Percentiles rank a stretch among this genome's conserved stretches.
phyloP scores from a whole-genome alignment of 352 stramenopile genomes.

The Pythium guiyangense region DNA sequence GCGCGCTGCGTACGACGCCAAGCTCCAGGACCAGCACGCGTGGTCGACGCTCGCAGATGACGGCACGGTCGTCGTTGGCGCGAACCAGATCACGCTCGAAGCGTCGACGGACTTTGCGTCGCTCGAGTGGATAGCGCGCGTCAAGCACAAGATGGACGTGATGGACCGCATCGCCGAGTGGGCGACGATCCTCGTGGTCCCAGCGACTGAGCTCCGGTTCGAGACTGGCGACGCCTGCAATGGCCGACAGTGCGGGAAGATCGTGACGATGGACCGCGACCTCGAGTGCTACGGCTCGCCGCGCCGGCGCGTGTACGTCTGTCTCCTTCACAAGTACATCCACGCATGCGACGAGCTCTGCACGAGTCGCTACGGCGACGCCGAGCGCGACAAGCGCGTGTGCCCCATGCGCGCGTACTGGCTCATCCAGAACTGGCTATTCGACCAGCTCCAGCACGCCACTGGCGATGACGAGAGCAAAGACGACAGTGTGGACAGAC shows the following conservation, averaged over 20 bases:
- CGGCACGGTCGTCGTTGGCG: constrained; percentile 28
- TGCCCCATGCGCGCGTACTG: constrained; percentile 70
- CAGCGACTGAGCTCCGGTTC: constrained; percentile 66
- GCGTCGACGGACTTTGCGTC: constrained; percentile 70
- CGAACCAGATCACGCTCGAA: constrained; percentile 61
- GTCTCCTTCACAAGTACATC: constrained; percentile 77
- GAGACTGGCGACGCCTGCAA: constrained; percentile 61
- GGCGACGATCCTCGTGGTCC: constrained; percentile 54
- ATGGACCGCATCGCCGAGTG: constrained; percentile 76
- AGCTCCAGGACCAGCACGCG: constrained; percentile 21
- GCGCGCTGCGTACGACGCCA: constrained; percentile 52
- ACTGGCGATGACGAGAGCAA: constrained; percentile 13
- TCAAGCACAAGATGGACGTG: constrained; percentile 86
- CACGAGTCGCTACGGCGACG: constrained; percentile 53
- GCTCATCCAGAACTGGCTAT: constrained; percentile 79
- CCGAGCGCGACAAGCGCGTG: constrained; percentile 59
- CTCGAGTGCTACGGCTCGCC: constrained; percentile 67
- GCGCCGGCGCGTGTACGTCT: constrained; percentile 70
- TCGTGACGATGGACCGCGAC: constrained; percentile 79
- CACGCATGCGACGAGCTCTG: constrained; percentile 72
- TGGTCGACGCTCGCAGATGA: constrained; percentile 4
- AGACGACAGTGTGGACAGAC: not conserved
- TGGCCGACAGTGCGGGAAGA: constrained; percentile 64
- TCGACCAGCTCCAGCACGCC: constrained; percentile 42
- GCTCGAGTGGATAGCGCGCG: constrained; percentile 75